Evolutionary conservation across 805 yeast species (phyloP).

Genomic region (Komagataella ulmi): DNA sequence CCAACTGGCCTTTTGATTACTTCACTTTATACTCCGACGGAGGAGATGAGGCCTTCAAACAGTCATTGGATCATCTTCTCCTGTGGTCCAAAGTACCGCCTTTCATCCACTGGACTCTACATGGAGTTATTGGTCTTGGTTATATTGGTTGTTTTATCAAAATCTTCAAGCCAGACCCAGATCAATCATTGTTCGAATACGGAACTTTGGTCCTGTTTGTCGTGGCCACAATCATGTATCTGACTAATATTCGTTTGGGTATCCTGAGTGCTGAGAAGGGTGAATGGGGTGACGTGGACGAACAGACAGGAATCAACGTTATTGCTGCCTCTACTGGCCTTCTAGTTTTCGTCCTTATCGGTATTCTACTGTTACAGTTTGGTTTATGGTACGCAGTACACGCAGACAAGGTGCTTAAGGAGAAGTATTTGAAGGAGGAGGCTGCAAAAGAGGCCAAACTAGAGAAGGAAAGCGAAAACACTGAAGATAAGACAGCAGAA

Average conservation of each 20-base stretch:
- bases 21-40: conserved; percentile 40
- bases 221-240: conserved; percentile 61
- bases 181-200: conserved; percentile 80
- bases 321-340: conserved; percentile 82
- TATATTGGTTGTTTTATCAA: conserved; percentile 62
- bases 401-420: conserved; percentile 14
- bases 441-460: conserved; percentile 1
- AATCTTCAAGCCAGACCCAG: conserved; percentile 78
- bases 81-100: conserved; percentile 57
- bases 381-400: conserved; percentile 72
- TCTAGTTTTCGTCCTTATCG: conserved; percentile 55
- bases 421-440: conserved; percentile 13
- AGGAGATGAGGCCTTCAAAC: conserved; percentile 33
- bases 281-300: conserved; percentile 90
- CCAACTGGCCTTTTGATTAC: conserved; percentile 75
- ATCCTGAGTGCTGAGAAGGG: conserved; percentile 53
- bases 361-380: conserved; percentile 74
- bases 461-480: neutral
- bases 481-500: conserved; percentile 1
- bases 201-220: conserved; percentile 68
- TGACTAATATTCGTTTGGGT: conserved; percentile 81
- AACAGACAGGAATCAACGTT: conserved; percentile 75
- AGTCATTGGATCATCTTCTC: conserved; percentile 62
- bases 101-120: conserved; percentile 47
- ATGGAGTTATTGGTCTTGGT: conserved; percentile 49